Percentiles rank a stretch among this genome's conserved stretches.
Evolutionary conservation across 768 basidiomycete genomes (phyloP).

Genomic region (Hypsizygus marmoreus): DNA sequence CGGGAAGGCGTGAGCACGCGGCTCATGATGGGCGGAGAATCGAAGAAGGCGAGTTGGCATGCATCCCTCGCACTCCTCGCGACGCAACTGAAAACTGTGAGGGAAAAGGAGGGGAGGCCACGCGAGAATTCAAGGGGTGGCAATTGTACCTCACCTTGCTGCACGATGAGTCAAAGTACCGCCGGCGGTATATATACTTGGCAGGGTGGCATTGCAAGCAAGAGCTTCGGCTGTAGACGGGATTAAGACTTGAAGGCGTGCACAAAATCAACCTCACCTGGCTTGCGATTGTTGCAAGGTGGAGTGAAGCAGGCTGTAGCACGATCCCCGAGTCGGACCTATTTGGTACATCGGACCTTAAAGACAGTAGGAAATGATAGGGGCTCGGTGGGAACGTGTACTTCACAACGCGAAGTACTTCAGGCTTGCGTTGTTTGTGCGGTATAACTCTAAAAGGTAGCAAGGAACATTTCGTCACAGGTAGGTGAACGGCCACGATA

Average conservation of each 20-base stretch:
- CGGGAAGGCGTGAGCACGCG: slow-evolving; percentile 9
- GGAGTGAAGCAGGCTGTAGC: neutral
- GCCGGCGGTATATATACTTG: too few species aligned
- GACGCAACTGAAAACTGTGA: too few species aligned
- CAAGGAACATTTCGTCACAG: neutral
- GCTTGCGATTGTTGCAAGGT: neutral
- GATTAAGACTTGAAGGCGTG: neutral
- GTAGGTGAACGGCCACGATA: slow-evolving; percentile 7
- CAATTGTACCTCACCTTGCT: too few species aligned
- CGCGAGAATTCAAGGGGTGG: neutral
- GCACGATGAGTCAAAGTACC: too few species aligned
- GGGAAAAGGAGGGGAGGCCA: too few species aligned
- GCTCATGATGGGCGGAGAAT: slow-evolving; percentile 1
- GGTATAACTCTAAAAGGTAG: slow-evolving; percentile 6
- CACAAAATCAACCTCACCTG: slow-evolving; percentile 10
- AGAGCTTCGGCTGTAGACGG: slow-evolving; percentile 4
- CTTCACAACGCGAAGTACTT: slow-evolving; percentile 4
- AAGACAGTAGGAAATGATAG: neutral
- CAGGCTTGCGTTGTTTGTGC: slow-evolving; percentile 8
- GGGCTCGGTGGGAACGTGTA: too few species aligned
- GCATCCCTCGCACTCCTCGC: slow-evolving; percentile 7
- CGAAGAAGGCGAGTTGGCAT: neutral
- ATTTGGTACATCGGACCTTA: slow-evolving; percentile 1
- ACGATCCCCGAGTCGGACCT: slow-evolving; percentile 1
- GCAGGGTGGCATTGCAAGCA: neutral